A percentile compares a stretch with the other conserved stretches of the same genome.
phyloP scores from a whole-genome alignment of 768 basidiomycete species.

The Panus rudis region DNA sequence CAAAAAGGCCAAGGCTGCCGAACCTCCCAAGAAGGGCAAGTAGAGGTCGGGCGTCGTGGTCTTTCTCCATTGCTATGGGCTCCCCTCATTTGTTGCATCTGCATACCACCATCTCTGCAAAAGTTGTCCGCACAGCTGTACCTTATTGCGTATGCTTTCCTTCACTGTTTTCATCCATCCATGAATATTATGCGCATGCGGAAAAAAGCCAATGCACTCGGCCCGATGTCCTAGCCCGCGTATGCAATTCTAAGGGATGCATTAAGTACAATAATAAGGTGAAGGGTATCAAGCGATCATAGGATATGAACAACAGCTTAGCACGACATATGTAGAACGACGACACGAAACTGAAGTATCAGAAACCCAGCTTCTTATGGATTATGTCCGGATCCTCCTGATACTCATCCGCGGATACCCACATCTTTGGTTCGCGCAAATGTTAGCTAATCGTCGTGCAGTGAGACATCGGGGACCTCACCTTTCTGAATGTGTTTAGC shows the following conservation, averaged over 20 bases:
- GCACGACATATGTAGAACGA: constrained; percentile 9
- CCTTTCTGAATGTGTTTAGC: constrained; percentile 96
- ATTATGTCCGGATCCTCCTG: constrained; percentile 99
- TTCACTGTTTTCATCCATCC: constrained; percentile 14
- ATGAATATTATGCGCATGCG: constrained; percentile 30
- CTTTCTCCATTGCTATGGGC: constrained; percentile 17
- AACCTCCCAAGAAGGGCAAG: constrained; percentile 89
- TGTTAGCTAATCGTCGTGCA: background rate
- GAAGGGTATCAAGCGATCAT: constrained; percentile 6
- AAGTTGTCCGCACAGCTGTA: constrained; percentile 32
- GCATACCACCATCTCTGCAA: constrained; percentile 25
- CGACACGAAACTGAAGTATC: constrained; percentile 12
- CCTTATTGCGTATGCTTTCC: constrained; percentile 34
- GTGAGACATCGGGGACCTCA: constrained; percentile 20
- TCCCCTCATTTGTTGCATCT: constrained; percentile 30
- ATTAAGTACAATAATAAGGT: background rate
- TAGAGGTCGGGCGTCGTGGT: constrained; percentile 36
- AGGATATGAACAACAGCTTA: constrained; percentile 2
- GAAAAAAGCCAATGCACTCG: constrained; percentile 5
- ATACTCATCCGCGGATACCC: constrained; percentile 99
- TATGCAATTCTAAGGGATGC: background rate
- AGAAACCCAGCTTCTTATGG: constrained; percentile 91
- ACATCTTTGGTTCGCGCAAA: constrained; percentile 66
- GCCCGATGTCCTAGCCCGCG: too few species aligned
- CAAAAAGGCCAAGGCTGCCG: constrained; percentile 90